Evolutionary conservation across 495 filamentous ascomycete species (phyloP).

Genomic region (Cladorrhinum samala): DNA sequence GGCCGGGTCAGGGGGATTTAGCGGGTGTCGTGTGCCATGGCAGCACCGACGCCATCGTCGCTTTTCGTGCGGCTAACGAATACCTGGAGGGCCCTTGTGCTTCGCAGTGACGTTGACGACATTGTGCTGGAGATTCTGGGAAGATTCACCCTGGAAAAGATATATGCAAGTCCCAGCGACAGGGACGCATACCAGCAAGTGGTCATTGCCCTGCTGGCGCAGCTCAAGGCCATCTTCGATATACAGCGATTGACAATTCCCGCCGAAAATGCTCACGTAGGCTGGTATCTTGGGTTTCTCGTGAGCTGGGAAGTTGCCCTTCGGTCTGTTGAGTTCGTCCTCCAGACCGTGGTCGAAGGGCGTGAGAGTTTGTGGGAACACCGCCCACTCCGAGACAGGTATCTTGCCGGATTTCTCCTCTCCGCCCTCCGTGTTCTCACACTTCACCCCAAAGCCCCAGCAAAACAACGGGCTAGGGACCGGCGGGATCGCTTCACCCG

Average conservation of each 20-base stretch:
- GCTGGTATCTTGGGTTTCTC: constrained; percentile 32
- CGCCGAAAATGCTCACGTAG: constrained; percentile 23
- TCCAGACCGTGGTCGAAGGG: constrained; percentile 27
- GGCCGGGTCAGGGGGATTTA: too few relatives aligned
- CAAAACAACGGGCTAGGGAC: constrained; percentile 17
- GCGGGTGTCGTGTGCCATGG: constrained; percentile 23
- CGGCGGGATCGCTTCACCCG: constrained; percentile 32
- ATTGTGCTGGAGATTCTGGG: constrained; percentile 33
- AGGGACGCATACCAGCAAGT: constrained; percentile 22
- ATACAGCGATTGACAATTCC: constrained; percentile 32
- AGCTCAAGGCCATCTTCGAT: constrained; percentile 29
- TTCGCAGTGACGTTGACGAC: constrained; percentile 34
- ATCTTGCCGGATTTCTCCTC: constrained; percentile 30
- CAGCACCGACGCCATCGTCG: constrained; percentile 25
- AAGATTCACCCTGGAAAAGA: constrained; percentile 33
- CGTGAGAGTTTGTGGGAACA: constrained; percentile 30
- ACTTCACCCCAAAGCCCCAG: constrained; percentile 31
- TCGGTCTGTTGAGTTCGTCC: constrained; percentile 31
- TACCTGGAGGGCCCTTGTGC: constrained; percentile 25
- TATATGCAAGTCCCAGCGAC: constrained; percentile 21
- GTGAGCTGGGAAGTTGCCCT: constrained; percentile 33
- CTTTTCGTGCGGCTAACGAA: constrained; percentile 29
- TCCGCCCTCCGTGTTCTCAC: constrained; percentile 30
- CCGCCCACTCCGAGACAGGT: constrained; percentile 25
- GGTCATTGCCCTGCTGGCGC: constrained; percentile 20